Percentiles rank a stretch among this genome's conserved stretches.
Evolutionary conservation across 1,284 basidiomycete species (phyloP).

Genomic region (Gymnopus androsaceus): DNA sequence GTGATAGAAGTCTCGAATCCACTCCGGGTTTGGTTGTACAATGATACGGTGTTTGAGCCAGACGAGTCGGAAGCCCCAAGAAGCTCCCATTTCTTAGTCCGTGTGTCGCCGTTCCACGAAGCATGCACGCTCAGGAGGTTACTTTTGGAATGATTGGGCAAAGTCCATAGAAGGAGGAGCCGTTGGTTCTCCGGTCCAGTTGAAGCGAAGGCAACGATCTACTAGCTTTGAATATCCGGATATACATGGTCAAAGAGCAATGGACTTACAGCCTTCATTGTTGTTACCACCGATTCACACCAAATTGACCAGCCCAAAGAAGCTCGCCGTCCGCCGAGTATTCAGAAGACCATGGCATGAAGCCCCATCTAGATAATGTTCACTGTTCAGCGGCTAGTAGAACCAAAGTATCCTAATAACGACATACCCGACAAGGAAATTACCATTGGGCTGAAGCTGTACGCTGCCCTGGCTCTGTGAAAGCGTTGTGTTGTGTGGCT

Average conservation of each 20-base stretch:
- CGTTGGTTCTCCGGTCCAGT: conserved; percentile 15
- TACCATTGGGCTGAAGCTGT: conserved; percentile 17
- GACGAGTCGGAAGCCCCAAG: conserved; percentile 2
- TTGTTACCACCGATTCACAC: conserved; percentile 3
- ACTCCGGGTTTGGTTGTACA: conserved; percentile 9
- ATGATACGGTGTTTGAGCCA: conserved; percentile 5
- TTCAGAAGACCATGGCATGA: conserved; percentile 14
- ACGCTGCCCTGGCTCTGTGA: conserved; percentile 16
- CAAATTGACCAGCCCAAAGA: conserved; percentile 15
- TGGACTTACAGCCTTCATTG: conserved; percentile 10
- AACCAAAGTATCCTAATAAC: not conserved
- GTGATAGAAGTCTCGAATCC: conserved; percentile 15
- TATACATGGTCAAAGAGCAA: not conserved
- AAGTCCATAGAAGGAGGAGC: conserved; percentile 6
- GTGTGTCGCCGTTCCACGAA: conserved; percentile 16
- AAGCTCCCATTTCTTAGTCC: conserved; percentile 13
- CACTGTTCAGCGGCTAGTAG: not conserved
- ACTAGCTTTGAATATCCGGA: not conserved
- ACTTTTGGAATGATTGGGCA: not conserved
- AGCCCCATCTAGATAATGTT: conserved; percentile 11
- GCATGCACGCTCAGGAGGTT: conserved; percentile 6
- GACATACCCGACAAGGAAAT: conserved; percentile 16
- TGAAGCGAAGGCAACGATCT: conserved; percentile 15
- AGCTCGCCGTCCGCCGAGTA: conserved; percentile 13
- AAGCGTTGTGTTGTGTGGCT: conserved; percentile 11